Percentiles rank a stretch among this genome's conserved stretches.
phyloP scores from a whole-genome alignment of 2,329 filamentous ascomycete species.

The Hysterium pulicare region DNA sequence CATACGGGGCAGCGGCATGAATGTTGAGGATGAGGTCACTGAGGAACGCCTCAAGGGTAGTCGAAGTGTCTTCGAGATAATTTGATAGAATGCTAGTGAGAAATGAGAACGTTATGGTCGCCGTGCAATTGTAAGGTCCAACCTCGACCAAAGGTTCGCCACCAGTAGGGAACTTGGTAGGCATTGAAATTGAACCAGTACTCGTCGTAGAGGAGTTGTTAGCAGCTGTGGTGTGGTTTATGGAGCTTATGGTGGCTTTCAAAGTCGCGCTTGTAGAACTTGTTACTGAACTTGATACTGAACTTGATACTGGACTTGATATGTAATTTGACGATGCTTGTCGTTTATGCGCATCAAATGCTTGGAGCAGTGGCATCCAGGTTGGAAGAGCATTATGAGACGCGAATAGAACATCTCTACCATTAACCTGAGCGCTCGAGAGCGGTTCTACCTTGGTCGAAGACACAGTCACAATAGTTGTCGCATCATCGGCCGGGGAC shows the following conservation, averaged over 20 bases:
- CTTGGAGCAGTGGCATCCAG: neutral
- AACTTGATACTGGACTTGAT: too few relatives aligned
- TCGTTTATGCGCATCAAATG: neutral
- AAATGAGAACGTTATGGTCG: constrained; percentile 48
- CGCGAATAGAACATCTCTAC: neutral
- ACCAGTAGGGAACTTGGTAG: constrained; percentile 6
- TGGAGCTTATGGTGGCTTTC: neutral
- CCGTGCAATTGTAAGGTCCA: constrained; percentile 54
- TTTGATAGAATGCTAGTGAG: constrained; percentile 50
- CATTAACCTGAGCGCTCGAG: neutral
- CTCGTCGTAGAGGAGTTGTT: neutral
- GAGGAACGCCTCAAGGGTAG: constrained; percentile 54
- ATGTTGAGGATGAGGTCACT: constrained; percentile 57
- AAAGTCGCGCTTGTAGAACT: neutral
- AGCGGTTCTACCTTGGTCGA: constrained; percentile 4
- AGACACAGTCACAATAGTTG: constrained; percentile 7
- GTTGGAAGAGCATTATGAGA: neutral
- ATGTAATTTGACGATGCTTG: neutral
- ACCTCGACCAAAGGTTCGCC: constrained; percentile 42
- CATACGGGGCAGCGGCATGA: constrained; percentile 49
- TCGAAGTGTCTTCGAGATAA: constrained; percentile 53
- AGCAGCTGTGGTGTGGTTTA: neutral
- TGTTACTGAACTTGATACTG: neutral
- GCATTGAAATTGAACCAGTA: too few relatives aligned
- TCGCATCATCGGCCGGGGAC: neutral